Base-by-base conservation (phyloP, 2,329 filamentous ascomycete genomes). In the Fusarium annulatum region DNA sequence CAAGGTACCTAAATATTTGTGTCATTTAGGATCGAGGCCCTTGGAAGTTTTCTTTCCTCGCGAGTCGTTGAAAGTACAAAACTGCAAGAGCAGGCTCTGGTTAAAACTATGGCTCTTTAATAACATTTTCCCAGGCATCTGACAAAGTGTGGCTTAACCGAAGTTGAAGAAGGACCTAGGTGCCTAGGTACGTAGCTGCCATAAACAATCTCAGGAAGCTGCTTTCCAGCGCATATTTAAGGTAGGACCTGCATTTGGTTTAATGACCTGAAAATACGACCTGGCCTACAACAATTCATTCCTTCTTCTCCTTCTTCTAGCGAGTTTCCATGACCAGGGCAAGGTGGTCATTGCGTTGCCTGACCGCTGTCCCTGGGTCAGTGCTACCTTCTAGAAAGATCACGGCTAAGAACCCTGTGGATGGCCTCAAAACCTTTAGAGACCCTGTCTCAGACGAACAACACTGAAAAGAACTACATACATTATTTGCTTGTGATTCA, bases 221-320 rank as follows among this genome's bases (percentile, higher is more conserved):
- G 16, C 16, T 41, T 16, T 26, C 36, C 33, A 39, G 26, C 16
- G 48, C 30, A 34, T 10, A 9, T 21, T 18, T 39, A n/a, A 39
- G 28, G 21, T 57, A 28, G 38, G 43, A 41, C 36, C 46, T 63
- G 42, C 33, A 48, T 33, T 71, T 63, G 55, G 53, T 67, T 64
- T 71, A 36, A 58, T 36, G 56, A 46, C 71, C 61, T 74, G 51
- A 41, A 63, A 62, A 62, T 49, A 62, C 42, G 56, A 63, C n/a
- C 39, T 61, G 52, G 59, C 30, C 42, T 65, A 43, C 69, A 77
- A 74, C 71, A 70, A 74, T 60, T 69, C 53, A 58, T 67, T 68
- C 67, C 64, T 62, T 72, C 65, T 78, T 78, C 76, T 67, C 69
- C 67, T 62, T 71, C 64, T 78, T 78, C 76, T 78, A 77, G 76